Evolutionary conservation across 768 basidiomycete genomes (phyloP), one percentile per base, ranked within the genome.

Genomic region (Lactarius sp.): DNA sequence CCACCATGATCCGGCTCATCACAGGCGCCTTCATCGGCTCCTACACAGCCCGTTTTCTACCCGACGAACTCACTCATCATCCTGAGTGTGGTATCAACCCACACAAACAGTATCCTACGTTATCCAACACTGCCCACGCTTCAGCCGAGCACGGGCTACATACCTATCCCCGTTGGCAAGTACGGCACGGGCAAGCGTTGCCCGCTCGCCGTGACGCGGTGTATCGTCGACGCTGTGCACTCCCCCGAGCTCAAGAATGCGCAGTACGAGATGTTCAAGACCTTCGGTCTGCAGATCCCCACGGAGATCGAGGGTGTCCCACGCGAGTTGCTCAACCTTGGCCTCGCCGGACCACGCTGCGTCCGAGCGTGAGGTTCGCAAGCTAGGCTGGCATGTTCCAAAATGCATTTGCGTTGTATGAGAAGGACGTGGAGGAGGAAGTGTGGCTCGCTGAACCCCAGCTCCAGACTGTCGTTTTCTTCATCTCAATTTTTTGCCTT

Each of bases 261-360:
- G 67, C 87, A 94, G 73, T 98, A 79, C 75, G 92, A 93, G 80
- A 89, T 75, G 68, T 94, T 94, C 72, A 83, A 77, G 62, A 82
- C 84, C 61, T 99, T 98, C 80, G 83, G 84, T 73, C 83, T 98
- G 66, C 79, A 85, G 68, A 85, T 98, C 74, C 96, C 97, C 47
- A 95, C 85, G 49, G 72, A 74, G 51, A 76, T 98, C 69, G 86
- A 89, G 69, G 91, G 92, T 68, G 92, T 98, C 44, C 95, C 96
- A 53, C 81, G 87, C 62, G 94, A 96, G 71, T 77, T 99, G 66
- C 85, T 98, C 67, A 90, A 97, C 78, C 96, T 97, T 0, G 77
- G 94, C 94, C 18, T 98, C 97, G 96, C 65, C 83, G n/a, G 86
- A 92, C 74, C 89, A 87, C 78, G 90, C 88, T 67, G 94, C 92